phyloP scores from a whole-genome alignment of 2,329 filamentous ascomycete species.

The Colletotrichum filicis region DNA sequence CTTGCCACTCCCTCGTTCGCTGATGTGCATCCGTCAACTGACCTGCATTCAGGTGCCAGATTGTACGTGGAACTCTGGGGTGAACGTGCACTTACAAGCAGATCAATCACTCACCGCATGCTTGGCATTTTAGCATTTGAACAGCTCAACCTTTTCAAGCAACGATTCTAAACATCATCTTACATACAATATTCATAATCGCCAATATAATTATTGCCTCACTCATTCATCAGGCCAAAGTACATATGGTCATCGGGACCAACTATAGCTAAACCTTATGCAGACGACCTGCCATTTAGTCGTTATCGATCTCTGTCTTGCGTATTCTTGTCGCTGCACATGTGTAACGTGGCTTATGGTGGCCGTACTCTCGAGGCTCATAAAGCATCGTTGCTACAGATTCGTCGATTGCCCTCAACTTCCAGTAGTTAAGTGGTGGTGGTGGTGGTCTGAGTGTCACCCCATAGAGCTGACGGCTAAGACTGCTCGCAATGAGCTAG shows the following conservation, averaged over 20 bases:
- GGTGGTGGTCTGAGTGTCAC: not conserved
- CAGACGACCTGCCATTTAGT: not conserved
- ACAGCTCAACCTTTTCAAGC: too few relatives aligned
- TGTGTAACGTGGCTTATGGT: not conserved
- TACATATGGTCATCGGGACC: too few relatives aligned
- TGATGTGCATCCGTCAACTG: not conserved
- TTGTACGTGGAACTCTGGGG: not conserved
- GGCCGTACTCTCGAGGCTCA: not conserved
- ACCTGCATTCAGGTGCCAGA: not conserved
- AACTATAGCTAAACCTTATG: not conserved
- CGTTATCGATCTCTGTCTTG: not conserved
- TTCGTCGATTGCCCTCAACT: not conserved
- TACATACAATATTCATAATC: too few relatives aligned
- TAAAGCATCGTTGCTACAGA: not conserved
- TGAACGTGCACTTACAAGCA: not conserved
- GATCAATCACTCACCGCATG: not conserved
- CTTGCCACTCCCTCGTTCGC: not conserved
- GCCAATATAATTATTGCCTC: too few relatives aligned
- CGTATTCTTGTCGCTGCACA: not conserved
- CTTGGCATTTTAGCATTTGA: not conserved
- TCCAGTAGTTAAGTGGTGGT: not conserved
- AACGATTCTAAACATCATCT: not conserved
- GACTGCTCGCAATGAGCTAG: not conserved
- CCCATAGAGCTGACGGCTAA: not conserved
- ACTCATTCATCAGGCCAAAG: too few relatives aligned